Evolutionary conservation across 306 rosid genomes (phyloP).

Genomic region (Cucumis melo): DNA sequence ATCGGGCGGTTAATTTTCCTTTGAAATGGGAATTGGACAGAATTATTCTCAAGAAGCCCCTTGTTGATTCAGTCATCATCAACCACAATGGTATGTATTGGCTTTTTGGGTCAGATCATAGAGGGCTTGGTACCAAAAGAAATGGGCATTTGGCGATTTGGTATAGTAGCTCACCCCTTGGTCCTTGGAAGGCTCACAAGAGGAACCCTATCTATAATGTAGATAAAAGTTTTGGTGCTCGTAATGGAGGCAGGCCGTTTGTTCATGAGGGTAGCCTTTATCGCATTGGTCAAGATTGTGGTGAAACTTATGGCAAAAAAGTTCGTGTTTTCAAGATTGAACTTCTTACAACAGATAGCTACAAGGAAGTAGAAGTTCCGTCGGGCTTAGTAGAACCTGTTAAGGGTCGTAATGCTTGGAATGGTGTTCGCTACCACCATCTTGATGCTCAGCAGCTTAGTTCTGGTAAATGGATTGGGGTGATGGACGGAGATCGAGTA

Average conservation of each 20-base stretch:
- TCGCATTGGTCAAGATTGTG: constrained; percentile 90
- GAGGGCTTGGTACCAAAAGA: constrained; percentile 67
- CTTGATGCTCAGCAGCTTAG: constrained; percentile 74
- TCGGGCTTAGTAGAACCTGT: constrained; percentile 47
- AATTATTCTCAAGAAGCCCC: constrained; percentile 68
- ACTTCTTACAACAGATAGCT: constrained; percentile 51
- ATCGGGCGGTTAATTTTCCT: constrained; percentile 66
- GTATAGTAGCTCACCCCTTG: constrained; percentile 77
- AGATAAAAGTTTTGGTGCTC: constrained; percentile 77
- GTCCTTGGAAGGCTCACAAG: constrained; percentile 88
- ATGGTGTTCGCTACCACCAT: constrained; percentile 88
- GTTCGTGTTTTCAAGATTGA: constrained; percentile 68
- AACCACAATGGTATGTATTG: constrained; percentile 50
- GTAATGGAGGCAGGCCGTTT: constrained; percentile 96
- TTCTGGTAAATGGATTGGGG: constrained; percentile 82
- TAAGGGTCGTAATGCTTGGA: constrained; percentile 92
- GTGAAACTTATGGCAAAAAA: constrained; percentile 78
- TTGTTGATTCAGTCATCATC: constrained; percentile 60
- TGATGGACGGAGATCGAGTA: constrained; percentile 94
- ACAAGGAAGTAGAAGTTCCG: constrained; percentile 71
- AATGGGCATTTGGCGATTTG: constrained; percentile 93
- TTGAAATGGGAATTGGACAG: constrained; percentile 74
- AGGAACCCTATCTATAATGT: constrained; percentile 71
- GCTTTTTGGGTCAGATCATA: constrained; percentile 95
- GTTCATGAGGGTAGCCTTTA: constrained; percentile 56